Percentiles rank a stretch among this genome's conserved stretches.
Evolutionary conservation across 495 filamentous ascomycete genomes (phyloP).

Genomic region (Aspergillus diversus): DNA sequence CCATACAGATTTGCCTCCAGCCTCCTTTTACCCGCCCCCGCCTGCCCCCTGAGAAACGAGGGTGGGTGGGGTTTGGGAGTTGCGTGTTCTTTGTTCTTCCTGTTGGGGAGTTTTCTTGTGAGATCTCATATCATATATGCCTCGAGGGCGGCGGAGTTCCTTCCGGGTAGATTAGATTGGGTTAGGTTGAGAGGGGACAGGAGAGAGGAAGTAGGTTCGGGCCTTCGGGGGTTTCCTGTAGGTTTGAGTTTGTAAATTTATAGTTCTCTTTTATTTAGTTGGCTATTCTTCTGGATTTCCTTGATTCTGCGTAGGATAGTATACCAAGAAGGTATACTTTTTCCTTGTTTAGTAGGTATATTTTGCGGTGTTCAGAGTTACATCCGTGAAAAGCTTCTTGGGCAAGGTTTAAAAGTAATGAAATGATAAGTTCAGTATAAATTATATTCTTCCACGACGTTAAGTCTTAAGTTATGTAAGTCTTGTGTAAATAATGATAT

Average conservation of each 20-base stretch:
- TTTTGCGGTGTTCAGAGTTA: too few relatives aligned
- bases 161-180: constrained; percentile 17
- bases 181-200: not conserved
- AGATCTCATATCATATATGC: not conserved
- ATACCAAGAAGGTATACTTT: too few relatives aligned
- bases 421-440: not conserved
- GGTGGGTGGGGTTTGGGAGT: not conserved
- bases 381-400: too few relatives aligned
- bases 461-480: not conserved
- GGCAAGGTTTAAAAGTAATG: too few relatives aligned
- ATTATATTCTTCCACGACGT: not conserved
- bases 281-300: not conserved
- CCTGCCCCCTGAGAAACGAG: not conserved
- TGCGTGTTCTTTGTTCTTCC: not conserved
- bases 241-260: not conserved
- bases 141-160: not conserved
- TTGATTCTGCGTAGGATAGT: not conserved
- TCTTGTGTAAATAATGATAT: not conserved
- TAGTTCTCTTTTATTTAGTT: too few relatives aligned
- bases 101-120: not conserved
- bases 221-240: constrained; percentile 1
- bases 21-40: not conserved
- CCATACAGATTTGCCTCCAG: not conserved
- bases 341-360: too few relatives aligned
- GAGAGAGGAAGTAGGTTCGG: not conserved